Evolutionary conservation across 345 rosid genomes (phyloP).

Genomic region (Hirschfeldia incana): DNA sequence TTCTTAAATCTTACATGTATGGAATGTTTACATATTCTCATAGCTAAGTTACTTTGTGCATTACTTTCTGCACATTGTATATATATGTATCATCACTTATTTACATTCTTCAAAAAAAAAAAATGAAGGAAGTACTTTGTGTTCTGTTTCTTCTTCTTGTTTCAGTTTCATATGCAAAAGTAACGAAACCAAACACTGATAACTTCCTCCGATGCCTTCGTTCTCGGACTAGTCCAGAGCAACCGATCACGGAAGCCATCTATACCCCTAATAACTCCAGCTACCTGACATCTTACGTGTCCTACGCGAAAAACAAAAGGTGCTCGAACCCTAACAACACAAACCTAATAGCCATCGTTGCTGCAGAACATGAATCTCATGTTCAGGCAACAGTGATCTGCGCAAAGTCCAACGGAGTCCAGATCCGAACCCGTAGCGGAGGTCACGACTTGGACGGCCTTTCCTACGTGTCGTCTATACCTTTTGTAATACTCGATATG

Average conservation of each 20-base stretch:
- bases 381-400: slow-evolving; percentile 37
- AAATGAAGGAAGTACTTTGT: slow-evolving; percentile 4
- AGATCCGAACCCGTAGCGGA: slow-evolving; percentile 33
- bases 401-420: slow-evolving; percentile 19
- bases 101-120: not conserved
- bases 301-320: slow-evolving; percentile 18
- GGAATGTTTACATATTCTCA: not conserved
- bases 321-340: slow-evolving; percentile 2
- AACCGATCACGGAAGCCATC: slow-evolving; percentile 4
- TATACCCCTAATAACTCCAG: slow-evolving; percentile 9
- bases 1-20: not conserved
- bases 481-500: slow-evolving; percentile 46
- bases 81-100: not conserved
- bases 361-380: slow-evolving; percentile 29
- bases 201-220: slow-evolving; percentile 8
- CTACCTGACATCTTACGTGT: slow-evolving; percentile 2
- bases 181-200: not conserved
- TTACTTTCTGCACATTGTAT: not conserved
- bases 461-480: slow-evolving; percentile 19
- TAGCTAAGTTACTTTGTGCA: not conserved
- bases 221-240: not conserved
- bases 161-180: slow-evolving; percentile 6
- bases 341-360: slow-evolving; percentile 28
- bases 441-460: slow-evolving; percentile 40
- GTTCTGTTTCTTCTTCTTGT: slow-evolving; percentile 13